These are phyloP conservation scores for Bryopsis sp. DNA, from an alignment of 139 green algal genomes.

Conservation along the genomic window DNA sequence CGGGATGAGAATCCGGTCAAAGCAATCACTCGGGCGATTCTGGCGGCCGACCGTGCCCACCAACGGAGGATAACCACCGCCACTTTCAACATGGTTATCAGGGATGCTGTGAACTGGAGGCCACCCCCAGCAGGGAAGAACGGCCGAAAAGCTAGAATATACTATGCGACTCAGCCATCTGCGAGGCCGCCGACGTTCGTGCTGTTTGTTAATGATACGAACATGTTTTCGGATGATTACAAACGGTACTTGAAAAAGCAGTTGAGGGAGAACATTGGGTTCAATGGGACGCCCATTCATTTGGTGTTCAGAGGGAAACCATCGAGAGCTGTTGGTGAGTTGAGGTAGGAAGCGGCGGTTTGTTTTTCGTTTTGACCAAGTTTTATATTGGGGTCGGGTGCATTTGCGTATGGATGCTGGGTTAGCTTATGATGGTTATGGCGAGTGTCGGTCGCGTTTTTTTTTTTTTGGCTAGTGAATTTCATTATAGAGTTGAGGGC, in stretches of 20 bases:
- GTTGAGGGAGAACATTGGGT: slow-evolving; percentile 35
- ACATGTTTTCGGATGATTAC: slow-evolving; percentile 86
- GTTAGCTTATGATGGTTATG: no score
- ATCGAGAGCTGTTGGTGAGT: no score
- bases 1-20: slow-evolving; percentile 29
- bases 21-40: slow-evolving; percentile 34
- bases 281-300: slow-evolving; percentile 39
- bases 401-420: no score
- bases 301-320: slow-evolving; percentile 38
- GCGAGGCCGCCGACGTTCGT: slow-evolving; percentile 87
- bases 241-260: slow-evolving; percentile 53
- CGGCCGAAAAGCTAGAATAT: slow-evolving; percentile 64
- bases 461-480: no score
- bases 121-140: slow-evolving; percentile 45
- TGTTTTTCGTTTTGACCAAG: no score
- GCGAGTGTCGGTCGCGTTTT: no score
- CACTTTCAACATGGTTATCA: slow-evolving; percentile 88
- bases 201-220: slow-evolving; percentile 90
- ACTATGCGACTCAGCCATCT: slow-evolving; percentile 88
- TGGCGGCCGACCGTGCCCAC: slow-evolving; percentile 70
- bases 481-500: no score
- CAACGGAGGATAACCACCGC: slow-evolving; percentile 75
- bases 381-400: no score
- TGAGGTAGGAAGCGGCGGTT: no score
- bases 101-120: slow-evolving; percentile 65